Evolutionary conservation across 345 rosid species (phyloP).

Genomic region (Geranium brycei): DNA sequence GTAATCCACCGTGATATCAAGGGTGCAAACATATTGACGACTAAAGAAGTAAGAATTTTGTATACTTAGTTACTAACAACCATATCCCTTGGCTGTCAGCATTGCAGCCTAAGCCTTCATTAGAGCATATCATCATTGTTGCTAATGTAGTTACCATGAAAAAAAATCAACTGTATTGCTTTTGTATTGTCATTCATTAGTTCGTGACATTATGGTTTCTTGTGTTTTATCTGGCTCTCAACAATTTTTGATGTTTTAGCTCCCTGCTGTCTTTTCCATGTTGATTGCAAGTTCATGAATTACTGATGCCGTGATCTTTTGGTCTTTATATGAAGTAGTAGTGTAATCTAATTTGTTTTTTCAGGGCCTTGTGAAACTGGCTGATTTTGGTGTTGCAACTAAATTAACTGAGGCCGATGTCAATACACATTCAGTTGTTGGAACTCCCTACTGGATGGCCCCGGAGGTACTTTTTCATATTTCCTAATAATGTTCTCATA

Average conservation of each 20-base stretch:
- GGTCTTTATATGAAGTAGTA: not conserved
- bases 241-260: not conserved
- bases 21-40: constrained; percentile 98
- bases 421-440: constrained; percentile 92
- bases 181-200: too few species aligned
- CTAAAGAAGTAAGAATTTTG: constrained; percentile 59
- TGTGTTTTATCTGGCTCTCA: not conserved
- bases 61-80: not conserved
- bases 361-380: constrained; percentile 97
- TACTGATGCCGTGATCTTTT: not conserved
- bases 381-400: constrained; percentile 99
- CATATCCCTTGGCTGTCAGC: not conserved
- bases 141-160: not conserved
- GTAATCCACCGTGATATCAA: constrained; percentile 99
- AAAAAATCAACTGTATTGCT: too few species aligned
- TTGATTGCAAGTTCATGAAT: not conserved
- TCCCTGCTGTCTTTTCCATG: not conserved
- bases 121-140: not conserved
- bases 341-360: constrained; percentile 9
- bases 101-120: not conserved
- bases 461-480: constrained; percentile 56
- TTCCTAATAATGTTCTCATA: not conserved
- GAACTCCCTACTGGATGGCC: constrained; percentile 99
- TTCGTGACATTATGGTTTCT: too few species aligned
- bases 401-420: constrained; percentile 96